phyloP scores from a whole-genome alignment of 352 stramenopile genomes.

The Phytophthora pisi region DNA sequence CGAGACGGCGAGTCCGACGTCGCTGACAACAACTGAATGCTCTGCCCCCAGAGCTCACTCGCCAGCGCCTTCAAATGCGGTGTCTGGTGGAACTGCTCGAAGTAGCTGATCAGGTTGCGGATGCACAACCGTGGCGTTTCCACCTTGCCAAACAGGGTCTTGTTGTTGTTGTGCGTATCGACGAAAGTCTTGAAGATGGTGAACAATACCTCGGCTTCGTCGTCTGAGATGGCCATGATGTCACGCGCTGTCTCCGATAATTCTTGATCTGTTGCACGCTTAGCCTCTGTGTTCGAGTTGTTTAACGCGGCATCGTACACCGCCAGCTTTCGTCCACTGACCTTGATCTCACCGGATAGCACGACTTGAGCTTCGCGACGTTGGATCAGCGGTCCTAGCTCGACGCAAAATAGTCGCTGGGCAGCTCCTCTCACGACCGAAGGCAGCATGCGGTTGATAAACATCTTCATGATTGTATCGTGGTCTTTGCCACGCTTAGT shows the following conservation, averaged over 20 bases:
- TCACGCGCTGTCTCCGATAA: constrained; percentile 50
- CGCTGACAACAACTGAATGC: constrained; percentile 46
- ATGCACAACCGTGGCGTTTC: constrained; percentile 58
- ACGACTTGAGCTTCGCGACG: constrained; percentile 59
- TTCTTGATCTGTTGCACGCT: constrained; percentile 31
- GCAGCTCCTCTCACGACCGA: constrained; percentile 62
- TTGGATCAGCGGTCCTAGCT: constrained; percentile 65
- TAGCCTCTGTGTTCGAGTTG: constrained; percentile 12
- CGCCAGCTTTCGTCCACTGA: constrained; percentile 57
- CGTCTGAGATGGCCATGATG: constrained; percentile 53
- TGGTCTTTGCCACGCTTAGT: constrained; percentile 66
- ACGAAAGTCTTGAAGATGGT: constrained; percentile 60
- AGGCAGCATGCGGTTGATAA: constrained; percentile 77
- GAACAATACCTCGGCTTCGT: constrained; percentile 55
- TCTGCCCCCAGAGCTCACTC: constrained; percentile 62
- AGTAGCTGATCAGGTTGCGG: constrained; percentile 70
- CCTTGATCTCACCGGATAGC: constrained; percentile 66
- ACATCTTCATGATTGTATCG: constrained; percentile 82
- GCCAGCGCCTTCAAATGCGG: constrained; percentile 53
- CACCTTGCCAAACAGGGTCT: constrained; percentile 46
- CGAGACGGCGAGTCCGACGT: constrained; percentile 32
- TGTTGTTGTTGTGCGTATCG: constrained; percentile 59
- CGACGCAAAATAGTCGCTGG: constrained; percentile 65
- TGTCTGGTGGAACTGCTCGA: constrained; percentile 56
- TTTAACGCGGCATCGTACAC: constrained; percentile 67